phyloP scores from a whole-genome alignment of 768 basidiomycete species.

The Amanita phalloides region DNA sequence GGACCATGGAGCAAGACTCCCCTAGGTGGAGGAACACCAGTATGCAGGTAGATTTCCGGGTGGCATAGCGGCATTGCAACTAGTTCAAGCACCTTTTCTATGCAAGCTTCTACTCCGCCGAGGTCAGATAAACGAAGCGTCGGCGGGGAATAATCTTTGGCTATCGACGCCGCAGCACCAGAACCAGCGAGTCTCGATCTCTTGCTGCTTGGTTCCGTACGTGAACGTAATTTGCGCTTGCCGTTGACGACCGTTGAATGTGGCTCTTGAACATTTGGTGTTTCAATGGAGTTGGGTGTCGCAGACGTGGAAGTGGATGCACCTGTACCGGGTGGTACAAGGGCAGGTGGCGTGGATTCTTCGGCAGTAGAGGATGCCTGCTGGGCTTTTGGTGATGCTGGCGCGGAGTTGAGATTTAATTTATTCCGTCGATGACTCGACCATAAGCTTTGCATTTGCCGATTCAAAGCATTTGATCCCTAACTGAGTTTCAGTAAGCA shows the following conservation, averaged over 20 bases:
- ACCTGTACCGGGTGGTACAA: conserved; percentile 6
- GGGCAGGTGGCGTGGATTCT: conserved; percentile 8
- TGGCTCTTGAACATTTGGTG: conserved; percentile 3
- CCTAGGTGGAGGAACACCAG: conserved; percentile 84
- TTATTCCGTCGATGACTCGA: conserved; percentile 52
- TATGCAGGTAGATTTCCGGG: conserved; percentile 91
- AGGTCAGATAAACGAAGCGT: conserved; percentile 70
- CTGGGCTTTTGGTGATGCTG: conserved; percentile 12
- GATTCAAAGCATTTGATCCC: conserved; percentile 67
- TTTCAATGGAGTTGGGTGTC: conserved; percentile 7
- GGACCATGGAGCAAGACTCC: conserved; percentile 93
- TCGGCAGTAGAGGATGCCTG: conserved; percentile 6
- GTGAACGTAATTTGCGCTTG: conserved; percentile 57
- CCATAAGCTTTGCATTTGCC: conserved; percentile 76
- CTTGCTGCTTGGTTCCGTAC: conserved; percentile 49
- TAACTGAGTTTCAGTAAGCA: conserved; percentile 39
- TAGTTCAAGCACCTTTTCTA: conserved; percentile 93
- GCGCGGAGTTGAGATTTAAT: conserved; percentile 50
- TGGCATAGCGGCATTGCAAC: conserved; percentile 92
- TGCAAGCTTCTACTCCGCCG: conserved; percentile 76
- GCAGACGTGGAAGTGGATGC: conserved; percentile 7
- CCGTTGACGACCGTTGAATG: conserved; percentile 12
- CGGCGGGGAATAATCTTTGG: conserved; percentile 68
- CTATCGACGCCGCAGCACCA: conserved; percentile 16
- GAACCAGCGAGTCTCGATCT: conserved; percentile 32